Conservation (phyloP, 2,329 filamentous ascomycete genomes). For the Penicillium polonicum region DNA sequence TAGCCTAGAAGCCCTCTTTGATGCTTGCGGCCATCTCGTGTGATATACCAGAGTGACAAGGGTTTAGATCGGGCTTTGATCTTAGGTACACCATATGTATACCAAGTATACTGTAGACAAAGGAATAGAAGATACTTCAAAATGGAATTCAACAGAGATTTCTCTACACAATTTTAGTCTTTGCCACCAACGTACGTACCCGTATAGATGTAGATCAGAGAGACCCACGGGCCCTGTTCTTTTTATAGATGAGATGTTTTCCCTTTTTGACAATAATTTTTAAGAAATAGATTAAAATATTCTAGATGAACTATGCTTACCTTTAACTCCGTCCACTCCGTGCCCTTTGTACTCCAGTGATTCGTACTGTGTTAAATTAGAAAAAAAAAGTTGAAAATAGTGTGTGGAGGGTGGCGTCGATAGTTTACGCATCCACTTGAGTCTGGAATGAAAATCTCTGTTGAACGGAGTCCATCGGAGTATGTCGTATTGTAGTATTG, state of each 20-base stretch:
- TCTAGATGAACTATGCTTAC: no score
- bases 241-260: background rate
- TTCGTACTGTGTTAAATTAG: background rate
- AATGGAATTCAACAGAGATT: no score
- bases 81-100: background rate
- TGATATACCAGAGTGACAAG: background rate
- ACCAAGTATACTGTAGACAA: background rate
- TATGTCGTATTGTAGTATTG: background rate
- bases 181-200: background rate
- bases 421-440: conserved; percentile 7
- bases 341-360: background rate
- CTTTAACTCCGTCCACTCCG: no score
- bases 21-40: background rate
- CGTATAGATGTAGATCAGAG: background rate
- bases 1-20: background rate
- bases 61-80: background rate
- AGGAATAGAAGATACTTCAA: no score
- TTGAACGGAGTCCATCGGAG: background rate
- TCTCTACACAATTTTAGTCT: background rate
- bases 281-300: background rate
- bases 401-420: conserved; percentile 4
- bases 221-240: conserved; percentile 6
- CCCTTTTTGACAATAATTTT: background rate
- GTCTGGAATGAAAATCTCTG: conserved; percentile 5
- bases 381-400: background rate